Evolutionary conservation across 768 basidiomycete species (phyloP).

Genomic region (Xerocomellus amylosporus): DNA sequence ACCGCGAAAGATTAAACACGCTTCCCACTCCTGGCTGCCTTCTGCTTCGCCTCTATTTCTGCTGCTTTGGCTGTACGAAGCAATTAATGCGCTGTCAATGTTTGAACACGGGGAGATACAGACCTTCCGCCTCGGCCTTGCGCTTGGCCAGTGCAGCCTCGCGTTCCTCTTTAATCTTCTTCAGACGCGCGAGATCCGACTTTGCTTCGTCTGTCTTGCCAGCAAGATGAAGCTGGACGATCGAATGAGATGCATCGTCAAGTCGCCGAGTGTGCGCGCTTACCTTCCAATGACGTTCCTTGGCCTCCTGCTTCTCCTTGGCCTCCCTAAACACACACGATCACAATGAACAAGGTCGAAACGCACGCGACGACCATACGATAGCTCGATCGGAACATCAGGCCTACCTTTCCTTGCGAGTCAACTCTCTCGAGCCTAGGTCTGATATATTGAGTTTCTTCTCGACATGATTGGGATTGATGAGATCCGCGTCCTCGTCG

Average conservation of each 20-base stretch:
- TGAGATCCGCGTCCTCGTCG: slow-evolving; percentile 65
- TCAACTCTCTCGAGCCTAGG: slow-evolving; percentile 59
- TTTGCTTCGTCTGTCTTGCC: slow-evolving; percentile 94
- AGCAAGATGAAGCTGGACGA: slow-evolving; percentile 56
- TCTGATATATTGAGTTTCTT: slow-evolving; percentile 79
- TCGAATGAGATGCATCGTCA: slow-evolving; percentile 1
- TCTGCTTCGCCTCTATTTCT: slow-evolving; percentile 61
- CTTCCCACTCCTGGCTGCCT: slow-evolving; percentile 33
- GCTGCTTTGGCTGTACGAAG: slow-evolving; percentile 54
- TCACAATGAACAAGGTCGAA: not conserved
- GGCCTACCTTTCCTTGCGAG: slow-evolving; percentile 62
- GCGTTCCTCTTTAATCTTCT: slow-evolving; percentile 82
- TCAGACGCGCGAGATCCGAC: slow-evolving; percentile 80
- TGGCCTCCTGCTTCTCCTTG: slow-evolving; percentile 88
- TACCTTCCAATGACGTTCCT: slow-evolving; percentile 87
- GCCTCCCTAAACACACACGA: slow-evolving; percentile 57
- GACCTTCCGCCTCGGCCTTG: slow-evolving; percentile 86
- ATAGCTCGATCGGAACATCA: not conserved
- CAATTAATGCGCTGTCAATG: not conserved
- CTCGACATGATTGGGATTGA: slow-evolving; percentile 74
- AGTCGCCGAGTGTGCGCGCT: slow-evolving; percentile 8
- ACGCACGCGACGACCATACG: not conserved
- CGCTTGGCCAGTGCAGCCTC: slow-evolving; percentile 86
- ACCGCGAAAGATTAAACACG: slow-evolving; percentile 37
- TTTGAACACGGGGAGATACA: slow-evolving; percentile 11